These are phyloP conservation scores for Globisporangium camurandrum DNA, from an alignment of 352 stramenopile species.

Conservation along the genomic window DNA sequence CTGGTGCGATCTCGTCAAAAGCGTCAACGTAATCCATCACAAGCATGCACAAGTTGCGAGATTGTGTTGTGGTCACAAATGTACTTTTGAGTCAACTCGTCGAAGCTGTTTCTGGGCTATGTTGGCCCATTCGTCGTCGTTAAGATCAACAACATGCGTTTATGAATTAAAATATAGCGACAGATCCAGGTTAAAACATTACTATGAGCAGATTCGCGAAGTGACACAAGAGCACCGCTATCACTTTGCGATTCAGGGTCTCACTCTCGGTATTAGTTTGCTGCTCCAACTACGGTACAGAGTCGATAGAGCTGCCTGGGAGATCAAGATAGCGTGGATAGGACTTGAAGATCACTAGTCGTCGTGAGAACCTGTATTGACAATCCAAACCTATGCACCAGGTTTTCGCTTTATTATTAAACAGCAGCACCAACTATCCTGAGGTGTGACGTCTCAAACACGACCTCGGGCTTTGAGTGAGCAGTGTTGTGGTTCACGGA, in stretches of 20 bases:
- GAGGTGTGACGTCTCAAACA: no score
- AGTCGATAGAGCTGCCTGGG: not conserved
- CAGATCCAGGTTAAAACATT: not conserved
- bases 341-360: not conserved
- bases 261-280: not conserved
- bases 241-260: not conserved
- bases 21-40: not conserved
- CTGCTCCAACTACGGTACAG: not conserved
- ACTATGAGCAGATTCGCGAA: not conserved
- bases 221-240: not conserved
- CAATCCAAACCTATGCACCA: not conserved
- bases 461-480: no score
- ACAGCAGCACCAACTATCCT: no score
- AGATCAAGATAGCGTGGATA: not conserved
- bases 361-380: not conserved
- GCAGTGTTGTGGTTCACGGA: no score
- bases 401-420: no score
- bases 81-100: not conserved
- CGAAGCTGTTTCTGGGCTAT: not conserved
- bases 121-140: not conserved
- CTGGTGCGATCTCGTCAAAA: not conserved
- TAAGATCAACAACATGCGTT: not conserved
- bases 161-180: not conserved
- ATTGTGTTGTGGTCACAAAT: not conserved
- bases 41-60: not conserved